phyloP scores from a whole-genome alignment of 2,329 filamentous ascomycete genomes.

The Clonostachys rhizophaga region DNA sequence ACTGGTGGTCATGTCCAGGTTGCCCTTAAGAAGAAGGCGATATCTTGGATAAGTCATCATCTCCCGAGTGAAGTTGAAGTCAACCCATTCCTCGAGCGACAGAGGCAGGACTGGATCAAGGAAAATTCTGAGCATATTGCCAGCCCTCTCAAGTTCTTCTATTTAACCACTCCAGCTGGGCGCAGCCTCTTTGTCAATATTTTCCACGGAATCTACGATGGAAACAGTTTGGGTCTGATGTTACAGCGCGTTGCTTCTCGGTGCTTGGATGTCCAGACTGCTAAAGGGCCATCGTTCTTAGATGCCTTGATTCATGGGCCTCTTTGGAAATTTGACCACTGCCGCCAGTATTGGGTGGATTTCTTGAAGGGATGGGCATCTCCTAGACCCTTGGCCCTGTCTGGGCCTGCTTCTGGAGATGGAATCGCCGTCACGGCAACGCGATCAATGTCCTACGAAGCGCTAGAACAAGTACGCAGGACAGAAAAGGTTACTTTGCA shows the following conservation, averaged over 20 bases:
- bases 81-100: neutral
- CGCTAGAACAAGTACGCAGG: slow-evolving; percentile 48
- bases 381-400: slow-evolving; percentile 1
- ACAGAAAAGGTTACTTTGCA: slow-evolving; percentile 71
- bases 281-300: slow-evolving; percentile 52
- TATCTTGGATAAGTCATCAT: slow-evolving; percentile 34
- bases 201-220: slow-evolving; percentile 87
- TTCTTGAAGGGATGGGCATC: slow-evolving; percentile 37
- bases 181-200: slow-evolving; percentile 58
- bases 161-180: slow-evolving; percentile 20
- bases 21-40: slow-evolving; percentile 38
- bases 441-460: slow-evolving; percentile 25
- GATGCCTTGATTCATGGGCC: slow-evolving; percentile 68
- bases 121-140: slow-evolving; percentile 42
- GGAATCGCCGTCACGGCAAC: slow-evolving; percentile 1
- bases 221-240: slow-evolving; percentile 68
- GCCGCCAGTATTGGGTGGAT: slow-evolving; percentile 61
- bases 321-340: slow-evolving; percentile 37
- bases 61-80: neutral
- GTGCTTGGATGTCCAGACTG: slow-evolving; percentile 9
- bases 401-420: slow-evolving; percentile 4
- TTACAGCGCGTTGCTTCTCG: slow-evolving; percentile 46
- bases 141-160: slow-evolving; percentile 46
- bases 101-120: slow-evolving; percentile 41
- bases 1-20: slow-evolving; percentile 74